Percentiles rank a stretch among this genome's conserved stretches.
These are phyloP conservation scores for Aphanocladium album DNA, from an alignment of 2,329 filamentous ascomycete genomes.

Conservation along the genomic window DNA sequence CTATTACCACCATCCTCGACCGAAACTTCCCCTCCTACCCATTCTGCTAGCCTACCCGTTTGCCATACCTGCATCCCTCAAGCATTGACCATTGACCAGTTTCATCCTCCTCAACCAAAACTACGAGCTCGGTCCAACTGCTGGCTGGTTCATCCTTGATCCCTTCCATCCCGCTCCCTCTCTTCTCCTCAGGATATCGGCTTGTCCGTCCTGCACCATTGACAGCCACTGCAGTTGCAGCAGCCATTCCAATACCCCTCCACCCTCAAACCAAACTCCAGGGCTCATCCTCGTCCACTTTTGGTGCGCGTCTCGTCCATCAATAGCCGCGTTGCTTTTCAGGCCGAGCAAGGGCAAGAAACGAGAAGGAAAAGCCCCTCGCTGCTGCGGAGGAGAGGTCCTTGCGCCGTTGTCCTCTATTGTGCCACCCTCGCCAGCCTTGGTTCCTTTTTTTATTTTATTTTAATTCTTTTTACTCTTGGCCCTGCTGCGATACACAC, in stretches of 20 bases:
- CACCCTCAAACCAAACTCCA: neutral
- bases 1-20: no score
- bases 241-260: neutral
- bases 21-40: neutral
- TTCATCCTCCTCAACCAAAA: neutral
- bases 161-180: neutral
- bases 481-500: neutral
- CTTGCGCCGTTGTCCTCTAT: neutral
- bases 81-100: neutral
- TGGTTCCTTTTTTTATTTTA: neutral
- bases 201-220: neutral
- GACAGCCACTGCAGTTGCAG: no score
- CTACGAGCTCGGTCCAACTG: neutral
- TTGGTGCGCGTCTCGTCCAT: slow-evolving; percentile 5
- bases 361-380: neutral
- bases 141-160: neutral
- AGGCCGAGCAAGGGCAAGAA: neutral
- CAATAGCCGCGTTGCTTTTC: slow-evolving; percentile 8
- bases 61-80: neutral
- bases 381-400: neutral
- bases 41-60: neutral
- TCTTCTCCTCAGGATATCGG: neutral
- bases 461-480: neutral
- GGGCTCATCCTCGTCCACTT: neutral
- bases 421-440: neutral